Evolutionary conservation across 352 stramenopile species (phyloP), one percentile per base, ranked within the genome.

Genomic region (Pythium periplocum): DNA sequence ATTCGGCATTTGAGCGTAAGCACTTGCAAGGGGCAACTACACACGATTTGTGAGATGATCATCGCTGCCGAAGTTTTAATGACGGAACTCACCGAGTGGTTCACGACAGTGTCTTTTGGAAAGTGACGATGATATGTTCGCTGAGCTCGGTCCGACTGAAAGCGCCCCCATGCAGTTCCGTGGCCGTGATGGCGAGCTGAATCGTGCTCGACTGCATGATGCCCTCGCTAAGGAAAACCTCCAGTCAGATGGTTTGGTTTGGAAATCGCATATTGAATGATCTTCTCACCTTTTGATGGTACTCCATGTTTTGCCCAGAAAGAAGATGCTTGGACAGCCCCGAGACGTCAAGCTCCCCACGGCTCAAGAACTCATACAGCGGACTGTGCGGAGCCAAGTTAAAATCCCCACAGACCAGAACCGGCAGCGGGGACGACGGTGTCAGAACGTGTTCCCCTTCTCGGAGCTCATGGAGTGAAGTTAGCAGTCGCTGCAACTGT

Each of bases 391-490:
- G 78, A 45, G 70, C 61, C 41, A 89, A 45, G 55, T 89, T 89
- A 52, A 89, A 89, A 44, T 89, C 78, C 0, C 78, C 78, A 41
- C 72, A 84, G 12, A 89, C 61, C 34, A 89, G 36, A 9, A 85
- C 57, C 0, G 75, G 72, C 1, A 80, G 59, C 30, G 38, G 38
- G 6, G 48, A 2, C 30, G 34, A 41, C 48, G 32, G 33, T 55
- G 48, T 11, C 0, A 8, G 33, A 33, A 12, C 48, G 48, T 17
- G 11, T 53, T 41, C 48, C 9, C 67, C 42, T 4, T 57, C 38
- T 4, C 65, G 52, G 7, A 81, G 45, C 48, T 53, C 62, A 7
- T 48, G 50, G 8, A 89, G 48, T 26, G 57, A 69, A 2, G 55
- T 58, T 7, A 84, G 60, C 34, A 89, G 61, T 57, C 66, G 60